phyloP scores from a whole-genome alignment of 257 asterid genomes.

The Dorcoceras hygrometricum region DNA sequence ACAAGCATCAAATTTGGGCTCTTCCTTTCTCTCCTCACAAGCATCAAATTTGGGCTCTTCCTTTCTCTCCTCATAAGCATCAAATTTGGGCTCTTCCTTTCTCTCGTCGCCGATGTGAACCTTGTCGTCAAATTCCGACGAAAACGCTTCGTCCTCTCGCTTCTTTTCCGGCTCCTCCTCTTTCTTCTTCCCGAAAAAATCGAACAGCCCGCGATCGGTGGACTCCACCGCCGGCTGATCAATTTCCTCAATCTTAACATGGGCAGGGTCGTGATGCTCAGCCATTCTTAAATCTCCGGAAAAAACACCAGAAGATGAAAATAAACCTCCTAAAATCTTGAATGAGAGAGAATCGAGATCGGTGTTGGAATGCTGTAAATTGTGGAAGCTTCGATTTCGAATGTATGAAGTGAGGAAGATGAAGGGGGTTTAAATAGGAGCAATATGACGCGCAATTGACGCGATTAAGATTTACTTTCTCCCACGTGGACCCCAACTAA shows the following conservation, averaged over 20 bases:
- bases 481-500: background rate
- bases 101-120: constrained; percentile 21
- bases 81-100: background rate
- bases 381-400: background rate
- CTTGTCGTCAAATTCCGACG: background rate
- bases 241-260: background rate
- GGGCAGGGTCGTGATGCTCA: background rate
- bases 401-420: background rate
- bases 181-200: background rate
- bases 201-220: background rate
- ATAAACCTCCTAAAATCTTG: too few species aligned
- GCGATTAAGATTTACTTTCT: background rate
- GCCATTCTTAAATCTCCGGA: background rate
- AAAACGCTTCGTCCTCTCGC: background rate
- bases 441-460: background rate
- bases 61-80: background rate
- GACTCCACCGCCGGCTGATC: background rate
- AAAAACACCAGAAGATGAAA: background rate
- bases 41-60: background rate
- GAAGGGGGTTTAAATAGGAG: background rate
- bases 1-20: too few species aligned
- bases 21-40: too few species aligned
- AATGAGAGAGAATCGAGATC: background rate
- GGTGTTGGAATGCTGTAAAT: background rate
- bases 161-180: background rate